Conservation (phyloP, 768 basidiomycete genomes). For the Pseudohyphozyma bogoriensis region DNA sequence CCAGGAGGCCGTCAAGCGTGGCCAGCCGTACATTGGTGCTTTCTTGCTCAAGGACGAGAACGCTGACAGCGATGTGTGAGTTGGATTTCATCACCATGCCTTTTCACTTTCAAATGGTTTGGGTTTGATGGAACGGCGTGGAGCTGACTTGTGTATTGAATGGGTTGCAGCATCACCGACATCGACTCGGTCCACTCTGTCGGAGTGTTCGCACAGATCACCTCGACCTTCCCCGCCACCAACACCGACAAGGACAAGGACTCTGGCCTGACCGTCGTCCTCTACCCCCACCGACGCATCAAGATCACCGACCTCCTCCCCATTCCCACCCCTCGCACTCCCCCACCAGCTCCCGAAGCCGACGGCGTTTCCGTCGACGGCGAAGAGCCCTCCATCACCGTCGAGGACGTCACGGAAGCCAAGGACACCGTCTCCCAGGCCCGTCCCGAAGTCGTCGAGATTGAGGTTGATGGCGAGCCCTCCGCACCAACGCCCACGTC, state of each 20-base stretch:
- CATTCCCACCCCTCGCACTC: constrained; percentile 2
- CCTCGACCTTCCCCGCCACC: constrained; percentile 67
- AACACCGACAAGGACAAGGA: constrained; percentile 40
- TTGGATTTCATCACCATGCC: background rate
- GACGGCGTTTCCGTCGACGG: constrained; percentile 2
- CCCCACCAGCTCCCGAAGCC: constrained; percentile 11
- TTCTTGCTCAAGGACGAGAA: constrained; percentile 92
- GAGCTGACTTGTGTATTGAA: background rate
- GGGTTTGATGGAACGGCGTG: too few relatives aligned
- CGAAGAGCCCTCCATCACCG: constrained; percentile 32
- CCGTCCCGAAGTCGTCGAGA: background rate
- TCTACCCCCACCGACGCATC: constrained; percentile 87
- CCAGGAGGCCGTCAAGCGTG: constrained; percentile 91
- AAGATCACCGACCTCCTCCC: constrained; percentile 77
- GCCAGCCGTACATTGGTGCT: constrained; percentile 92
- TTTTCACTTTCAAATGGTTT: background rate
- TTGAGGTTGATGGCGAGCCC: background rate
- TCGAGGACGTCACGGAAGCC: too few relatives aligned
- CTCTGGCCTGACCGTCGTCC: constrained; percentile 78
- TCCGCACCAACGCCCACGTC: background rate
- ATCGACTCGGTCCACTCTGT: constrained; percentile 79
- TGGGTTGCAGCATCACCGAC: constrained; percentile 53
- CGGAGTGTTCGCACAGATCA: constrained; percentile 95
- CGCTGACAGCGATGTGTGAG: constrained; percentile 68
- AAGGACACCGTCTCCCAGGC: background rate